Conservation (phyloP, 208 protist genomes). For the Crithidia sp. region DNA sequence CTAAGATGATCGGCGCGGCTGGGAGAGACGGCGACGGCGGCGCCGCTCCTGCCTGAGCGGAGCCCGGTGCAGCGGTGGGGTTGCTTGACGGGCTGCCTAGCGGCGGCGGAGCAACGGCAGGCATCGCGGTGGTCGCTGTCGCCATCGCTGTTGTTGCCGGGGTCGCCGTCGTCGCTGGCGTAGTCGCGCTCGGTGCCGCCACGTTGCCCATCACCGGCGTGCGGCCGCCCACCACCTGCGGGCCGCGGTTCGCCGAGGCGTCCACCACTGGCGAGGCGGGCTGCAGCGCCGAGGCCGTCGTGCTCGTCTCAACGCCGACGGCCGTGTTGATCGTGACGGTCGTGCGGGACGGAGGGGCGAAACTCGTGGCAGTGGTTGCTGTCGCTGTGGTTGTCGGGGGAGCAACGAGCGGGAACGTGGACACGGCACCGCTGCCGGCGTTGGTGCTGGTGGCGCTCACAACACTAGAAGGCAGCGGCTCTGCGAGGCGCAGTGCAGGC, state of each 20-base stretch:
- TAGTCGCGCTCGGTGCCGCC: not conserved
- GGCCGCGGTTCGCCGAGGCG: conserved; percentile 3
- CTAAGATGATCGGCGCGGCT: conserved; percentile 22
- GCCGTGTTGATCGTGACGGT: conserved; percentile 13
- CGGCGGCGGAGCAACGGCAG: not conserved
- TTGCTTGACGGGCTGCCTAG: conserved; percentile 6
- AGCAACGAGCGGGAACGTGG: not conserved
- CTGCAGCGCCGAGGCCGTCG: conserved; percentile 30
- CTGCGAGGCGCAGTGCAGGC: conserved; percentile 12
- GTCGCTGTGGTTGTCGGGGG: not conserved
- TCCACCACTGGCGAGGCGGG: conserved; percentile 24
- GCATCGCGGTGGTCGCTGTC: not conserved
- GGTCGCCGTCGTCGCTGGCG: not conserved
- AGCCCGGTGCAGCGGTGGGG: conserved; percentile 7
- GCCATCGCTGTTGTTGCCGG: conserved; percentile 1
- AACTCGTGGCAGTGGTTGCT: not conserved
- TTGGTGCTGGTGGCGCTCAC: conserved; percentile 1
- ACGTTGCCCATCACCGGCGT: not conserved
- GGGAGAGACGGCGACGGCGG: conserved; percentile 23
- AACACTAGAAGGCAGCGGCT: conserved; percentile 16
- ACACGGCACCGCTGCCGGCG: not conserved
- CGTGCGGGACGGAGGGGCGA: not conserved
- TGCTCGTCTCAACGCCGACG: conserved; percentile 15
- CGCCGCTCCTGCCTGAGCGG: not conserved
- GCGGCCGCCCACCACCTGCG: not conserved